Percentiles rank a stretch among this genome's conserved stretches.
These are phyloP conservation scores for Poteriospumella lacustris DNA, from an alignment of 108 stramenopile genomes.

Conservation along the genomic window DNA sequence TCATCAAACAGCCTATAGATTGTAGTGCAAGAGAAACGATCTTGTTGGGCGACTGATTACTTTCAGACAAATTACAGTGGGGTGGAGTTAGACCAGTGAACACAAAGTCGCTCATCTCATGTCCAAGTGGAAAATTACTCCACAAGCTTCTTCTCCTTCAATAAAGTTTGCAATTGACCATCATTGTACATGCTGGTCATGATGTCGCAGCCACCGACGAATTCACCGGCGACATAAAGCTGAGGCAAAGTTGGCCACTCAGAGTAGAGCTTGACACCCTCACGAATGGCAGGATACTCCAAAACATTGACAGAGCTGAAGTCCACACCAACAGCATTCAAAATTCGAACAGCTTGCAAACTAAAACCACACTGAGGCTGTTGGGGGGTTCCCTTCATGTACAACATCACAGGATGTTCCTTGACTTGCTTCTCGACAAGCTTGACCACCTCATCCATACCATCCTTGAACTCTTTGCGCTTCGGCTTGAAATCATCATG, in stretches of 20 bases:
- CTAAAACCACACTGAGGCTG: slow-evolving; percentile 97
- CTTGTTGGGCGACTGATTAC: no score
- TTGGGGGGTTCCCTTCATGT: slow-evolving; percentile 97
- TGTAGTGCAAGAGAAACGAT: no score
- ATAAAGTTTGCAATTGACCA: slow-evolving; percentile 66
- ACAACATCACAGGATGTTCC: slow-evolving; percentile 76
- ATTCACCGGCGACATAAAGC: slow-evolving; percentile 91
- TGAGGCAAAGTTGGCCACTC: slow-evolving; percentile 98
- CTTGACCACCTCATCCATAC: slow-evolving; percentile 39
- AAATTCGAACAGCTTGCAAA: slow-evolving; percentile 72
- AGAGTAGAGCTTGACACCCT: slow-evolving; percentile 83
- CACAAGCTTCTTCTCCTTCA: slow-evolving; percentile 37
- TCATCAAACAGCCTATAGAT: no score
- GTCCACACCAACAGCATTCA: slow-evolving; percentile 76
- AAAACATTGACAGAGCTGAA: slow-evolving; percentile 94
- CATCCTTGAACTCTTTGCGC: slow-evolving; percentile 38
- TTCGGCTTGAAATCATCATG: slow-evolving; percentile 63
- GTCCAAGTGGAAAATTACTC: no score
- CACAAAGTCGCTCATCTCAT: no score
- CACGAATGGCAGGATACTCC: slow-evolving; percentile 85
- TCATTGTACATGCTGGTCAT: slow-evolving; percentile 68
- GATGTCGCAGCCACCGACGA: slow-evolving; percentile 96
- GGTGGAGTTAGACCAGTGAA: no score
- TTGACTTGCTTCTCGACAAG: slow-evolving; percentile 52
- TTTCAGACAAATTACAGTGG: no score